Base-by-base conservation (phyloP, 2,329 filamentous ascomycete genomes). In the Penicillium carneum region DNA sequence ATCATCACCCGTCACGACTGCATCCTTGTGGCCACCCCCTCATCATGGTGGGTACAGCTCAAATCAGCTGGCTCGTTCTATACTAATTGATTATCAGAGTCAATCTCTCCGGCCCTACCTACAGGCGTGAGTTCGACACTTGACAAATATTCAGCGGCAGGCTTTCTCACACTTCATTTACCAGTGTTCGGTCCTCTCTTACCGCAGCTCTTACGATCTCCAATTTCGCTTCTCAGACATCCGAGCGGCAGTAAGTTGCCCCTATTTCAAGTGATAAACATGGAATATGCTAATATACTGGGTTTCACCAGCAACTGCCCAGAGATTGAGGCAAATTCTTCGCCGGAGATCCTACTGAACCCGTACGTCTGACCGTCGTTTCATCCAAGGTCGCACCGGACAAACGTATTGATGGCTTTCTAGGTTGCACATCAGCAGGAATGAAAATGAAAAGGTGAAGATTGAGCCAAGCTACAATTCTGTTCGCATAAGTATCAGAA, bases 401-500 rank as follows among this genome's bases (percentile, higher is more conserved):
- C 57, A 60, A 26, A 33, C 3, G 29, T 47, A 60, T 63, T 52
- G 51, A 63, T 46, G 26, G 16, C 2, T 9, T 31, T 34, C 16
- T 39, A 46, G 42, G 49, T 18, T 99, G 66, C 93, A 90, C 31
- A 88, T 99, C 70, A 90, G 94, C 65, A 89, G 95, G 67, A 99
- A 99, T 80, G 93, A 98, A 81, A 96, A 97, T 78, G 95, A 99
- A 85, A 89, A 91, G 71, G 94, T 99, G 69, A 84, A 97, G 63
- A 96, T 98, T 76, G 94, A 98, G 82, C 93, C 95, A 56, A 95
- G 91, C 78, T 90, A 98, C 82, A 99, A 99, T 86, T 96, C 91
- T 70, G 91, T 99, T 70, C 90, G 95, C 71, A 91, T 99, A 74
- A 97, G 92, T 86, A 96, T 99, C 83, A 92, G 94, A 84, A 97